A percentile compares a stretch with the other conserved stretches of the same genome.
Evolutionary conservation across 495 filamentous ascomycete species (phyloP).

Genomic region (Podospora conica): DNA sequence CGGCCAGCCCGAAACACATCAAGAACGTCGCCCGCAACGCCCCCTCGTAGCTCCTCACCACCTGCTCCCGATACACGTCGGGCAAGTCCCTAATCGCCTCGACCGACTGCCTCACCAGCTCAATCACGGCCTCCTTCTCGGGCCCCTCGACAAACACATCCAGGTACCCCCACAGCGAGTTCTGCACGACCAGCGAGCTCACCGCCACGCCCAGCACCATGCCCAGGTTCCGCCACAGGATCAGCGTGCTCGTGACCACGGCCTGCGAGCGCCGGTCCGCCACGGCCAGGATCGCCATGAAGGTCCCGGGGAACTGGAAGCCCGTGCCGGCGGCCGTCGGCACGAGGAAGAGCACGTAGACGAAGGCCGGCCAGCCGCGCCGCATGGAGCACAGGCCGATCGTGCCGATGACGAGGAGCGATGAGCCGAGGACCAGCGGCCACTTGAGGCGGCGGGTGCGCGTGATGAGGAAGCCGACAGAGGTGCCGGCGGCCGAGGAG

Average conservation of each 20-base stretch:
- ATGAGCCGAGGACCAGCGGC: conserved; percentile 52
- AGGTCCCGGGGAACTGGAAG: conserved; percentile 57
- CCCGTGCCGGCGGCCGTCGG: conserved; percentile 59
- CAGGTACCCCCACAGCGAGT: conserved; percentile 56
- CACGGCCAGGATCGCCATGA: conserved; percentile 62
- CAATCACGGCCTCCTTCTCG: conserved; percentile 33
- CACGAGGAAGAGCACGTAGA: conserved; percentile 58
- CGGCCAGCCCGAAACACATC: conserved; percentile 44
- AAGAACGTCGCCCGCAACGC: conserved; percentile 52
- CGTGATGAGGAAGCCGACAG: conserved; percentile 66
- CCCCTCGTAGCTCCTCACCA: conserved; percentile 53
- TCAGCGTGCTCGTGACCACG: conserved; percentile 64
- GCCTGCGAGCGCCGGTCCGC: conserved; percentile 66
- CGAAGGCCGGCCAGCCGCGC: conserved; percentile 47
- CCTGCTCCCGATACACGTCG: conserved; percentile 36
- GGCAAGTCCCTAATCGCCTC: conserved; percentile 36
- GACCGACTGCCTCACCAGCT: conserved; percentile 35
- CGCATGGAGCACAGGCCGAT: conserved; percentile 43
- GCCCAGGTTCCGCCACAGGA: conserved; percentile 62
- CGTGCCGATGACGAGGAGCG: conserved; percentile 51
- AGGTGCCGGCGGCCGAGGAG: conserved; percentile 52
- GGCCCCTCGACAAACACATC: conserved; percentile 49
- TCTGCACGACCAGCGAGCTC: conserved; percentile 71
- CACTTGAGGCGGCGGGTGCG: conserved; percentile 58
- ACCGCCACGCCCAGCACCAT: conserved; percentile 64